Percentiles rank a stretch among this genome's conserved stretches.
Evolutionary conservation across 225 moss, liverwort and hornwort genomes (phyloP).

Genomic region (Straminergon stramineum): DNA sequence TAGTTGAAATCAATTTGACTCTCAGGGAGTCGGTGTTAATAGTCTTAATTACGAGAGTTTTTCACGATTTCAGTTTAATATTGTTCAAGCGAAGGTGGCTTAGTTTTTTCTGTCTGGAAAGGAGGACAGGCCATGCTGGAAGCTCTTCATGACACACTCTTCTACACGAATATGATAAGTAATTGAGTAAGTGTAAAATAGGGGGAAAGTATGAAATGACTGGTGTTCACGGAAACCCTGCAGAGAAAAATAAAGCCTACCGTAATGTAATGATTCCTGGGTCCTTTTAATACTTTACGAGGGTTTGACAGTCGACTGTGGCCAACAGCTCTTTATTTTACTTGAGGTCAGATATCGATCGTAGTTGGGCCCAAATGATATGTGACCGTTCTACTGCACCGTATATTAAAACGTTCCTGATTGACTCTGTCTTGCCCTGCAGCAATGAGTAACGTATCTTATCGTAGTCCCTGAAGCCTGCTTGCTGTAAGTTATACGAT

Average conservation of each 20-base stretch:
- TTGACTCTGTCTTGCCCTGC: background rate
- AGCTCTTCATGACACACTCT: background rate
- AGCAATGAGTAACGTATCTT: background rate
- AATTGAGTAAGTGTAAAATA: background rate
- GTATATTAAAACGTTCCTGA: background rate
- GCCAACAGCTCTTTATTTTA: background rate
- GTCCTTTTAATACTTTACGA: background rate
- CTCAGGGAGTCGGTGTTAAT: background rate
- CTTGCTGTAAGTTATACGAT: background rate
- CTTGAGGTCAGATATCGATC: background rate
- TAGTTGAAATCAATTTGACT: background rate
- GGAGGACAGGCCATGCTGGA: background rate
- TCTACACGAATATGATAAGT: background rate
- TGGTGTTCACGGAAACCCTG: background rate
- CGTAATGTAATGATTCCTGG: background rate
- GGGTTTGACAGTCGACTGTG: background rate
- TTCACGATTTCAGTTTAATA: background rate
- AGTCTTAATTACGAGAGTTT: background rate
- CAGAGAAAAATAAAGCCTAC: background rate
- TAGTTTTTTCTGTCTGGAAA: background rate
- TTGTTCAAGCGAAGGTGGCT: background rate
- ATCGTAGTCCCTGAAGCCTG: background rate
- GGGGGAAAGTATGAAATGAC: background rate
- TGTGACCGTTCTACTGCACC: background rate
- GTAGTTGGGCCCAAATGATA: background rate